Evolutionary conservation across 352 stramenopile genomes (phyloP), one percentile per base, ranked within the genome.

Genomic region (Globisporangium abappressorium): DNA sequence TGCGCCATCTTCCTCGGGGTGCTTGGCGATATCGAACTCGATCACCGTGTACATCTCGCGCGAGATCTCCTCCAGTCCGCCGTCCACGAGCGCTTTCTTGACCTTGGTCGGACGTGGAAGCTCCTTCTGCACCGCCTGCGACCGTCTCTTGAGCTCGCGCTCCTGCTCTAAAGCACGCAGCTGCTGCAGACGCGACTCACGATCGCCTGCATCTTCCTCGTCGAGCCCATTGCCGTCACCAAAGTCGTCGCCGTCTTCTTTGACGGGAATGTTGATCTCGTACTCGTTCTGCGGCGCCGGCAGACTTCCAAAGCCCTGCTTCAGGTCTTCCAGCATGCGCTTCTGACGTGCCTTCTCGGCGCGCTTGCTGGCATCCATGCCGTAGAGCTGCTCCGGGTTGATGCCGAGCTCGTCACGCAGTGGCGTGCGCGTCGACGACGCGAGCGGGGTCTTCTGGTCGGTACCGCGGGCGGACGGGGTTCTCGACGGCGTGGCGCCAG

Each of bases 361-460:
- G 30, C 78, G 87, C 9, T 75, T 68, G 57, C 71, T 84, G n/a
- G 62, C 77, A 28, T 85, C 83, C 56, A 88, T 65, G 9, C 71
- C 77, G 11, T 76, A 65, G 4, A 81, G 54, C 55, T 88, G 74
- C 30, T 91, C 83, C 0, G 84, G 80, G 66, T 98, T 98, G 34
- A 98, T 95, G 14, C 91, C 90, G 22, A 97, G 77, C 67, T 97
- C 80, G 62, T 97, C 87, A 9, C 90, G 81, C 56, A 95, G 66
- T n/a, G 85, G 84, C 46, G 90, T 97, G 12, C 78, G 83, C 36
- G 77, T 70, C 12, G 80, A 79, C 24, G 80, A 87, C 11, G 64
- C 28, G 54, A 82, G 65, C 11, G 81, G 76, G 11, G 80, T 87
- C 57, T 85, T 81, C 30, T 77, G 68, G 41, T 38, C 57, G 18